Percentiles rank a stretch among this genome's conserved stretches.
Evolutionary conservation across 345 rosid genomes (phyloP).

Genomic region (Eucalyptus marginata): DNA sequence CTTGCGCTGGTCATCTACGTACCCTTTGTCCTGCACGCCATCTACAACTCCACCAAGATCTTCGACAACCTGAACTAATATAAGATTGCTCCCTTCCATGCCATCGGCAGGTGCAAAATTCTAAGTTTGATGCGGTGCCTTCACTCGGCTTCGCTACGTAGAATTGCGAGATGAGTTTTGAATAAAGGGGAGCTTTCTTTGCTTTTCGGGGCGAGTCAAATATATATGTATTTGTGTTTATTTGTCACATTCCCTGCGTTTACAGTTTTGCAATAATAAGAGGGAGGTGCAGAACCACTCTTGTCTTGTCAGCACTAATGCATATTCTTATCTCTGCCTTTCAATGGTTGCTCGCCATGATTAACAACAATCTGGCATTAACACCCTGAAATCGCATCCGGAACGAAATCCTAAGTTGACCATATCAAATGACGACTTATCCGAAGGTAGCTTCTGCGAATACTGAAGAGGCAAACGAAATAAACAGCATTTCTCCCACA

Average conservation of each 20-base stretch:
- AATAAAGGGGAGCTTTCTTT: background rate
- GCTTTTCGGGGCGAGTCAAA: background rate
- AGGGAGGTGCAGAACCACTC: background rate
- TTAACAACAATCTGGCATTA: background rate
- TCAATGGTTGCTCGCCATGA: background rate
- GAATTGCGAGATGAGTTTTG: background rate
- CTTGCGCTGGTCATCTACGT: background rate
- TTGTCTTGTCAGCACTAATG: background rate
- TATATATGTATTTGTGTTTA: background rate
- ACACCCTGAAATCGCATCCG: background rate
- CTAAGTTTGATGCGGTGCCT: background rate
- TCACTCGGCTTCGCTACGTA: background rate
- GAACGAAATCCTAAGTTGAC: background rate
- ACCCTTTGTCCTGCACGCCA: background rate
- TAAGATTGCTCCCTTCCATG: background rate
- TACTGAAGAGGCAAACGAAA: background rate
- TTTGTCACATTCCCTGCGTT: background rate
- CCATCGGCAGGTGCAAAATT: background rate
- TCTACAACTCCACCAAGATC: background rate
- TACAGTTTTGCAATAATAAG: background rate
- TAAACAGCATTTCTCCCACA: background rate
- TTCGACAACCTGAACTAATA: fast-evolving
- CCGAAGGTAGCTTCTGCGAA: background rate
- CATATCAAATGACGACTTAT: background rate
- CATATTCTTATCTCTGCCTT: background rate